Evolutionary conservation across 768 basidiomycete species (phyloP), one percentile per base, ranked within the genome.

Genomic region (Podaxis sp.): DNA sequence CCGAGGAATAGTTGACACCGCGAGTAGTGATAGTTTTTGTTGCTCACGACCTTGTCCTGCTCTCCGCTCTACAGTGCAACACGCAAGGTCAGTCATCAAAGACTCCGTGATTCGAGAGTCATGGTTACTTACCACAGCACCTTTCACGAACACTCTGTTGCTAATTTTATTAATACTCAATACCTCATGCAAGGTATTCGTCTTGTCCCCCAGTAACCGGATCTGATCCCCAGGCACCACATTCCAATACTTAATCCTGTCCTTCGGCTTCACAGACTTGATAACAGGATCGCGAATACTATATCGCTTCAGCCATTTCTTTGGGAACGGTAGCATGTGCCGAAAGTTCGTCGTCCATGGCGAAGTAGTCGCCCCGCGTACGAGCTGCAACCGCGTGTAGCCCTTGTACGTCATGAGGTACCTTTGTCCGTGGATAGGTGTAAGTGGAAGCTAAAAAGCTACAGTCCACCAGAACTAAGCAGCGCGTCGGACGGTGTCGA

Each of bases 231-330:
- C 92, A 4, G 93, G 90, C 36, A 91, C 87, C 62, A 94, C 82
- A 68, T 93, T 94, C 92, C 92, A 94, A 69, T 83, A 84, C 70
- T 91, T 89, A 55, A 94, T 89, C 50, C 92, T 80, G 67, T 91
- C 87, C 60, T 79, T 78, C 10, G 83, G 80, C 11, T 81, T 78
- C 48, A 83, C 85, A 42, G 82, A 81, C 69, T 89, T 89, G 57
- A 79, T 63, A 61, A 72, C 70, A 64, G 77, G 71, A 69, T 82
- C 81, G 47, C 73, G 71, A 63, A 76, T 79, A 13, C 76, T 74
- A 62, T 68, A 69, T 54, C 79, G 76, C 67, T 80, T 77, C 56
- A 72, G 54, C 79, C 80, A 84, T 63, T 76, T 73, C 61, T 81
- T 81, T n/a, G 87, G 86, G 50, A 88, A 76, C 58, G 81, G 79